A percentile compares a stretch with the other conserved stretches of the same genome.
phyloP scores from a whole-genome alignment of 306 rosid genomes.

The Cucumis cinereus region DNA sequence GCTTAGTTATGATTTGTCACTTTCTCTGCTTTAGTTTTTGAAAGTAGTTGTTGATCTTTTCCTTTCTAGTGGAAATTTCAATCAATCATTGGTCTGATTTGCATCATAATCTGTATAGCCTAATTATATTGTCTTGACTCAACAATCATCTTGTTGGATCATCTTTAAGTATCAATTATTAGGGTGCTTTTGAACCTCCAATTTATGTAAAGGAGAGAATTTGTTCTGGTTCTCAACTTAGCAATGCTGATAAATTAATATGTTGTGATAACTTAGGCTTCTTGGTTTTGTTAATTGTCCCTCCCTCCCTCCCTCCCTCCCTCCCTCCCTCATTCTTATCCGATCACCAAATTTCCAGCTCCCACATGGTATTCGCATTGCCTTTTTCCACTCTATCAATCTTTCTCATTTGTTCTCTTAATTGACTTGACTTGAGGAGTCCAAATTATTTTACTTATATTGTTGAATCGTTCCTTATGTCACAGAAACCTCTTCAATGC shows the following conservation, averaged over 20 bases:
- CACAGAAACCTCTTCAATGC: slow-evolving; percentile 74
- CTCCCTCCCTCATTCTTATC: background rate
- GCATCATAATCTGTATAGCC: background rate
- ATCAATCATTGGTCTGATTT: background rate
- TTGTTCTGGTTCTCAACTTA: background rate
- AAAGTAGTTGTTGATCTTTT: background rate
- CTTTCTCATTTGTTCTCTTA: background rate
- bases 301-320: too few relatives aligned
- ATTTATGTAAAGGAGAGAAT: background rate
- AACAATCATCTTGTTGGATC: background rate
- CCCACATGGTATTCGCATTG: background rate
- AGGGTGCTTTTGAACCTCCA: background rate
- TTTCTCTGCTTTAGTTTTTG: background rate
- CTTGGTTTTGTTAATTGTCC: background rate
- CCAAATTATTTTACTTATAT: background rate
- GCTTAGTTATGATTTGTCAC: slow-evolving; percentile 51
- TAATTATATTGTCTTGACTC: background rate
- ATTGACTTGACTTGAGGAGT: background rate
- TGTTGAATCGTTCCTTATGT: slow-evolving; percentile 18
- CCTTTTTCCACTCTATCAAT: background rate
- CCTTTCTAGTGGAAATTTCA: background rate
- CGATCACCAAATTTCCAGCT: background rate
- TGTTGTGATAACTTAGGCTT: background rate
- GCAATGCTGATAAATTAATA: background rate
- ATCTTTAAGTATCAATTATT: background rate